Evolutionary conservation across 306 rosid genomes (phyloP), one percentile per base, ranked within the genome.

Genomic region (Medicago lupulina): DNA sequence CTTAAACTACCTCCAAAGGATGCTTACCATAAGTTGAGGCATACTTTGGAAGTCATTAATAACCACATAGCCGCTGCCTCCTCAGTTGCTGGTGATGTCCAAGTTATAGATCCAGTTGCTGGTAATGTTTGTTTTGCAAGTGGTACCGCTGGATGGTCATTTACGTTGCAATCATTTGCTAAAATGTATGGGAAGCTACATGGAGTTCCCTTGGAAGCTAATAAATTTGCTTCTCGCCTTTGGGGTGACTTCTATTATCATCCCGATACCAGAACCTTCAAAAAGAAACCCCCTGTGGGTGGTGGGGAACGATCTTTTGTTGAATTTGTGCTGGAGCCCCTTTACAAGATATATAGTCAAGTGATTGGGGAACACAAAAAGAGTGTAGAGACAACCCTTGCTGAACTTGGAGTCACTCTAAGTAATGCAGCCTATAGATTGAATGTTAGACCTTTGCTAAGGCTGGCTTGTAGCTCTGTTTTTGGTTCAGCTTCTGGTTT

Each of bases 291-390:
- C 57, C 97, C 97, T 75, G 85, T 84, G 8, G 77, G 86, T 83
- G 99, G 99, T 62, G 98, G 92, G 38, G 99, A 95, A 79, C 89
- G 97, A 51, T 90, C 99, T 19, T 95, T 95, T 87, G 99, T 95
- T 9, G 91, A 95, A 86, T 95, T 95, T 80, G 92, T 95, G 44
- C 86, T 95, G 19, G 99, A 95, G 74, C 99, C 99, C 0, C 87
- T 95, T 43, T 95, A 92, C 86, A 95, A 88, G 85, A 89, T 92
- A 62, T 95, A 95, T 76, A 95, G 99, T 76, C 99, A 95, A 78
- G 99, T 95, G 13, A 95, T 95, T 78, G 99, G 97, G 39, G 99
- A 92, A 71, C 99, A 95, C 81, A 95, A 91, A 75, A 95, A 95
- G 87, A 95, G 99, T 79, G 99, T 95, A 19, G 99, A 95, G 88